phyloP scores from a whole-genome alignment of 2,329 filamentous ascomycete species.

The Verticillium nubilum region DNA sequence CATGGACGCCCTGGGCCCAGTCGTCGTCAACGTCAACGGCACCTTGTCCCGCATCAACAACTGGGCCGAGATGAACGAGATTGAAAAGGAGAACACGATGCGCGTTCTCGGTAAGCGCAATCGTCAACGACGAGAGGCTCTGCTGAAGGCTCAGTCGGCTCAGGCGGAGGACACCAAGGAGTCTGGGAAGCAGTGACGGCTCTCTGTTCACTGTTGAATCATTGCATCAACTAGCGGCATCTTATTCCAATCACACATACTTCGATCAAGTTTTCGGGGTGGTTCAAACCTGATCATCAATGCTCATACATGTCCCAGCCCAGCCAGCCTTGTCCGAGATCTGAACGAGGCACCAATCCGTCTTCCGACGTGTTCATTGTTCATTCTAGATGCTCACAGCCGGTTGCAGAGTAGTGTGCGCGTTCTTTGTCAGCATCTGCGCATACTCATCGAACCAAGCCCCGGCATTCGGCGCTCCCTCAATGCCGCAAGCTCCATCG shows the following conservation, averaged over 20 bases:
- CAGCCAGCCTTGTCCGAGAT: no score
- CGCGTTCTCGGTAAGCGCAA: slow-evolving; percentile 65
- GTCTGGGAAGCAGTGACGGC: neutral
- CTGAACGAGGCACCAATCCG: no score
- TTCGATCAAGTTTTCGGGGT: no score
- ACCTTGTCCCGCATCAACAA: slow-evolving; percentile 66
- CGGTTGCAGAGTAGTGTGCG: slow-evolving; percentile 13
- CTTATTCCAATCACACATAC: no score
- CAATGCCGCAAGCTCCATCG: slow-evolving; percentile 32
- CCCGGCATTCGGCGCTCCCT: slow-evolving; percentile 30
- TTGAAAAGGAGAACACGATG: slow-evolving; percentile 63
- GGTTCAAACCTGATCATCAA: no score
- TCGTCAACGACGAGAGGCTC: slow-evolving; percentile 50
- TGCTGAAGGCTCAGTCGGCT: slow-evolving; percentile 23
- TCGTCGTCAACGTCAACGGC: slow-evolving; percentile 70
- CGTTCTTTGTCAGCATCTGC: slow-evolving; percentile 33
- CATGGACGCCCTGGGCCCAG: slow-evolving; percentile 64
- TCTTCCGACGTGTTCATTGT: neutral
- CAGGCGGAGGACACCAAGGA: neutral
- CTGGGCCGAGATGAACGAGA: slow-evolving; percentile 65
- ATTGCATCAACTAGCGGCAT: neutral
- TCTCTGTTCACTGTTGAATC: neutral
- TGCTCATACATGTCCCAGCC: no score
- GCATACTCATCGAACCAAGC: slow-evolving; percentile 36
- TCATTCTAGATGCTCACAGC: neutral